These are phyloP conservation scores for Polyporus arcularius DNA, from an alignment of 768 basidiomycete genomes.

Conservation along the genomic window DNA sequence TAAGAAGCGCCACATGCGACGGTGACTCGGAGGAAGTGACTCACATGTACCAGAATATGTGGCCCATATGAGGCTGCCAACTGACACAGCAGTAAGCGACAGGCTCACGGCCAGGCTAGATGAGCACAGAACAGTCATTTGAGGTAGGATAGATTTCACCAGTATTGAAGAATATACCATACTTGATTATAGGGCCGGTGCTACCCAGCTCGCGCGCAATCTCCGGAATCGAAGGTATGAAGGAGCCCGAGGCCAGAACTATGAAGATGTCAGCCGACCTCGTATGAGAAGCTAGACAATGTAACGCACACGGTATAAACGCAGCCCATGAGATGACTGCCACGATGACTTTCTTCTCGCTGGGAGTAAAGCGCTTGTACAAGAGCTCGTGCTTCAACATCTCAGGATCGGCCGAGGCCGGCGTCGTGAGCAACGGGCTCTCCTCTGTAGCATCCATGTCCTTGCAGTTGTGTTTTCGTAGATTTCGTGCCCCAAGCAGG, in stretches of 20 bases:
- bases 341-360: conserved; percentile 55
- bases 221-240: conserved; percentile 75
- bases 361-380: conserved; percentile 59
- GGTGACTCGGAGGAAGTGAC: conserved; percentile 2
- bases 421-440: conserved; percentile 11
- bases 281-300: not conserved
- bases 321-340: conserved; percentile 61
- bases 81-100: conserved; percentile 45
- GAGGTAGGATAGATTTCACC: no score
- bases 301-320: conserved; percentile 57
- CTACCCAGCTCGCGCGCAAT: conserved; percentile 66
- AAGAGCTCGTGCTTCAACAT: conserved; percentile 34
- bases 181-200: conserved; percentile 61
- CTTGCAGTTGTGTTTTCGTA: not conserved
- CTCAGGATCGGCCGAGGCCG: conserved; percentile 3
- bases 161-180: not conserved
- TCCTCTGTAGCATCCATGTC: conserved; percentile 12
- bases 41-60: conserved; percentile 52
- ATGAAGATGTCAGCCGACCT: not conserved
- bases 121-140: not conserved
- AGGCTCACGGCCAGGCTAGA: conserved; percentile 53
- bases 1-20: not conserved
- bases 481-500: not conserved
- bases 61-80: conserved; percentile 54
- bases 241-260: conserved; percentile 72